Percentiles rank a stretch among this genome's conserved stretches.
These are phyloP conservation scores for Xanthoconium purpureum DNA, from an alignment of 768 basidiomycete species.

Conservation along the genomic window DNA sequence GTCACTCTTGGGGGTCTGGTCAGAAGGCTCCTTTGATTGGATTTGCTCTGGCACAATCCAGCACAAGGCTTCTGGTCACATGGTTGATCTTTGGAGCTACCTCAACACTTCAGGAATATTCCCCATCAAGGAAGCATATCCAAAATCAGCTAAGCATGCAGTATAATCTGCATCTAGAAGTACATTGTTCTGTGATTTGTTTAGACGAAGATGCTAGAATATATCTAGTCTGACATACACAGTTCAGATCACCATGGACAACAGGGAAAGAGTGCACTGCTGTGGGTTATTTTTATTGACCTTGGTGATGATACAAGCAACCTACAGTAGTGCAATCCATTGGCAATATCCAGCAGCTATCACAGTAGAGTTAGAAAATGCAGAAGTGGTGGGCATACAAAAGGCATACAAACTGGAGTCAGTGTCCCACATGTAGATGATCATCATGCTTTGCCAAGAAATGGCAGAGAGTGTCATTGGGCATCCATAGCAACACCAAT, in stretches of 20 bases:
- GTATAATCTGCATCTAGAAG: conserved; percentile 22
- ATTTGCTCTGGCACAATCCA: too few relatives aligned
- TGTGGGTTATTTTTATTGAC: background rate
- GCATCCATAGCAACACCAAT: too few relatives aligned
- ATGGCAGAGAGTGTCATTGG: conserved; percentile 22
- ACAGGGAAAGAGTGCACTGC: conserved; percentile 17
- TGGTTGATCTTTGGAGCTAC: conserved; percentile 23
- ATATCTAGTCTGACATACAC: conserved; percentile 2
- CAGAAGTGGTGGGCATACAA: conserved; percentile 13
- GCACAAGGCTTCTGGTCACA: conserved; percentile 24
- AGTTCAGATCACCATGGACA: conserved; percentile 21
- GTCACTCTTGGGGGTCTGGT: too few relatives aligned
- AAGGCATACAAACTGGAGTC: too few relatives aligned
- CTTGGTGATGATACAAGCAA: background rate
- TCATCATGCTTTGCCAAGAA: conserved; percentile 11
- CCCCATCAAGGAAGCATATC: conserved; percentile 30
- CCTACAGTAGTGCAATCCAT: conserved; percentile 18
- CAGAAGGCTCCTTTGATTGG: too few relatives aligned
- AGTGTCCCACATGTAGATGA: background rate
- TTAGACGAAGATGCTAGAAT: background rate
- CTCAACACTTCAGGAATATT: conserved; percentile 3
- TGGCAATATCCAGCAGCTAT: conserved; percentile 15
- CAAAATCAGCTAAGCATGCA: conserved; percentile 45
- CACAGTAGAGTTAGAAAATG: conserved; percentile 15
- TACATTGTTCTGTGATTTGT: conserved; percentile 15